phyloP scores from a whole-genome alignment of 805 yeast species.

The Tetrapisispora namnaoensis region DNA sequence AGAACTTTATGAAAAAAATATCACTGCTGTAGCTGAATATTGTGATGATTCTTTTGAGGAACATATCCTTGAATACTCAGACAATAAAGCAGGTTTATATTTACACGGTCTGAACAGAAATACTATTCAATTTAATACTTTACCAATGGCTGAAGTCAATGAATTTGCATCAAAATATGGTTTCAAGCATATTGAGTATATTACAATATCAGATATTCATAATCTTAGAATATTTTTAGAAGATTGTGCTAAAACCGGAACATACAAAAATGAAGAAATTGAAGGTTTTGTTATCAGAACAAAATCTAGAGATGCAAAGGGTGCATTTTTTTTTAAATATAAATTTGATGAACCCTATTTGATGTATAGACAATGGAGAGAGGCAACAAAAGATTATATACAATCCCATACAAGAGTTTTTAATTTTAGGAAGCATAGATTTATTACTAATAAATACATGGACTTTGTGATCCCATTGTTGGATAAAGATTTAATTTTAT shows the following conservation, averaged over 20 bases:
- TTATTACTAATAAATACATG: conserved; percentile 57
- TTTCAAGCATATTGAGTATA: conserved; percentile 48
- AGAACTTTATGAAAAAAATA: conserved; percentile 38
- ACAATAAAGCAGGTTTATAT: conserved; percentile 68
- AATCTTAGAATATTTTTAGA: conserved; percentile 44
- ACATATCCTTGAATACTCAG: conserved; percentile 70
- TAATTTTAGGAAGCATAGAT: conserved; percentile 43
- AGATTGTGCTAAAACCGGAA: conserved; percentile 53
- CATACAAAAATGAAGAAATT: conserved; percentile 58
- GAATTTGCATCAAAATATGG: conserved; percentile 60
- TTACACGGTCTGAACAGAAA: conserved; percentile 82
- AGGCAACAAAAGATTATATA: conserved; percentile 59
- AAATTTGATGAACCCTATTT: conserved; percentile 94
- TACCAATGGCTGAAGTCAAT: conserved; percentile 49
- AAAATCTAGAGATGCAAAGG: conserved; percentile 18
- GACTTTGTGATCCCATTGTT: conserved; percentile 54
- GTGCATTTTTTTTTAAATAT: conserved; percentile 75
- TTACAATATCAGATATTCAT: conserved; percentile 31
- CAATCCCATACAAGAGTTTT: conserved; percentile 26
- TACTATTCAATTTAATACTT: conserved; percentile 50
- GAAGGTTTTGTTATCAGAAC: conserved; percentile 93
- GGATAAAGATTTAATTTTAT: conserved; percentile 36
- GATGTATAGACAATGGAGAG: conserved; percentile 84
- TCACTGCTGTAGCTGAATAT: conserved; percentile 85
- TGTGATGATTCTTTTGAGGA: conserved; percentile 94